Percentiles rank a stretch among this genome's conserved stretches.
These are phyloP conservation scores for Apiotrichum montevideense DNA, from an alignment of 1,284 basidiomycete genomes.

Conservation along the genomic window DNA sequence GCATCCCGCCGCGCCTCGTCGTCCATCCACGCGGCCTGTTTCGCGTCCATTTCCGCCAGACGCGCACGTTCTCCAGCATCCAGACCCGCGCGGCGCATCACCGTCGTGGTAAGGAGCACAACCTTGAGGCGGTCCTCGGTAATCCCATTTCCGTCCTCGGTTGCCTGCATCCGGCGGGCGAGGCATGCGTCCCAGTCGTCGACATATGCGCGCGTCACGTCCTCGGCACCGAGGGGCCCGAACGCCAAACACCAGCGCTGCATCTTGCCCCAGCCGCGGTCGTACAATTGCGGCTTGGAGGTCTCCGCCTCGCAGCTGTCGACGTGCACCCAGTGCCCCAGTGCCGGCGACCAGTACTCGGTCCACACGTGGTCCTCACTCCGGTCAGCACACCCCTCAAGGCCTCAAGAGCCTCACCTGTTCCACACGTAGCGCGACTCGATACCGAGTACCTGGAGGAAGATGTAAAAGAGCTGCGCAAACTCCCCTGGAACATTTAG, in stretches of 20 bases:
- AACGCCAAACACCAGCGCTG: slow-evolving; percentile 50
- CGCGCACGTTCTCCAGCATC: slow-evolving; percentile 12
- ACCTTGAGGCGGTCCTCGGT: slow-evolving; percentile 31
- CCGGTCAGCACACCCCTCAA: slow-evolving; percentile 3
- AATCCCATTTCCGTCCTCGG: slow-evolving; percentile 27
- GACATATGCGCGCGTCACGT: slow-evolving; percentile 49
- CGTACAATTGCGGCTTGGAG: slow-evolving; percentile 48
- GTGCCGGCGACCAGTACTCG: slow-evolving; percentile 41
- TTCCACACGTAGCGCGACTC: slow-evolving; percentile 48
- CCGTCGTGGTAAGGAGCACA: slow-evolving; percentile 30
- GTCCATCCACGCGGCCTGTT: slow-evolving; percentile 34
- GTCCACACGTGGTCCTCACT: slow-evolving; percentile 53
- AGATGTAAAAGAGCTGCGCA: slow-evolving; percentile 50
- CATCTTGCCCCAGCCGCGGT: slow-evolving; percentile 50
- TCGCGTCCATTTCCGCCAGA: slow-evolving; percentile 35
- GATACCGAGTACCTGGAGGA: slow-evolving; percentile 46
- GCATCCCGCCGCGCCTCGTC: slow-evolving; percentile 28
- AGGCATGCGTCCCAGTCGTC: slow-evolving; percentile 38
- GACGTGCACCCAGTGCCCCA: slow-evolving; percentile 49
- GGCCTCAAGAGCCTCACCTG: slow-evolving; percentile 19
- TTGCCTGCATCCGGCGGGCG: slow-evolving; percentile 10
- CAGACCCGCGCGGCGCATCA: slow-evolving; percentile 11
- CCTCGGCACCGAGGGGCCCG: slow-evolving; percentile 44
- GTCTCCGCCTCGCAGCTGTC: slow-evolving; percentile 48
- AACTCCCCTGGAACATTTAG: slow-evolving; percentile 35